Base-by-base conservation (phyloP, 371 early-diverging fungal species). In the Lichtheimia hyalospora region DNA sequence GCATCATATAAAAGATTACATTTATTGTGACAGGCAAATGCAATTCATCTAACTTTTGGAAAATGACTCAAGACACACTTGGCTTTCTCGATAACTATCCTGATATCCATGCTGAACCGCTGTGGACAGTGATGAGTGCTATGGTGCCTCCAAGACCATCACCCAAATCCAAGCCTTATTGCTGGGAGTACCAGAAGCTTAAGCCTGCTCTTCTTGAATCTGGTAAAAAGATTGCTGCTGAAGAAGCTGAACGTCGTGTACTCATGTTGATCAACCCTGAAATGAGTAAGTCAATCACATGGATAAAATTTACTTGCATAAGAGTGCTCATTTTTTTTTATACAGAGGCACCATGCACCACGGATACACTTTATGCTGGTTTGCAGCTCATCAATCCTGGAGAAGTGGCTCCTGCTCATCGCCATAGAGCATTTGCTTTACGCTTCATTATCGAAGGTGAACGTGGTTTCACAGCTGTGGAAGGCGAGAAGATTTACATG, bases 91-190 rank as follows among this genome's bases (percentile, higher is more conserved):
- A 62, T 5, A 66, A 62, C 24, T 66, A 58, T 28, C 49, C 57
- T 50, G 67, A 49, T 25, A 57, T 62, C 34, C 46, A 66, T 41
- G 55, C 57, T 20, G 67, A 66, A 25, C 67, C 67, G 34, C 46
- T 66, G 2, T 66, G 67, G 67, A 66, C 62, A n/a, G 67, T 66
- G 50, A 66, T 66, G 67, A 57, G 58, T 25, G 59, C 67, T 3
- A 66, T 66, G 67, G 67, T 66, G 15, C 67, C 67, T 44, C 67
- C 67, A 20, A 57, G 49, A 6, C 67, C 67, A 6, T 61, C 62
- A 27, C 67, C 67, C 20, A 66, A 58, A 44, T 34, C 53, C 14
- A 42, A 58, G 21, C 67, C 67, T 21, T 41, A 66, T 50, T 16
- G 58, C 21, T 66, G 67, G 67, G 67, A 66, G 50, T 66, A 66